These are phyloP conservation scores for Marasmius oreades DNA, from an alignment of 1,284 basidiomycete genomes.

Conservation along the genomic window DNA sequence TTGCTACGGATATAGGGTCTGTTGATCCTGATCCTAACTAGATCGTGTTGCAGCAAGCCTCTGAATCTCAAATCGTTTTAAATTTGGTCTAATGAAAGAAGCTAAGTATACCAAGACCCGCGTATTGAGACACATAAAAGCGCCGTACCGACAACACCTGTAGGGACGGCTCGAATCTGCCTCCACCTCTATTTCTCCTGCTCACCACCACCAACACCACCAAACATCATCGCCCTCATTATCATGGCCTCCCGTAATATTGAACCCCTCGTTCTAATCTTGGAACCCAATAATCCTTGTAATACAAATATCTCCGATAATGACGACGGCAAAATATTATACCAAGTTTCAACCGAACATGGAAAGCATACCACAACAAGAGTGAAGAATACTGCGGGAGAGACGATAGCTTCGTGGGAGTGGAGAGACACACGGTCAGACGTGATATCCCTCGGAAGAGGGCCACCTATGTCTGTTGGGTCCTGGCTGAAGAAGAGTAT, in stretches of 20 bases:
- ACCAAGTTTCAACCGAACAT: slow-evolving; percentile 35
- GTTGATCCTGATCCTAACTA: background rate
- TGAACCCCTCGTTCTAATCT: slow-evolving; percentile 25
- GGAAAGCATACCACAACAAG: slow-evolving; percentile 28
- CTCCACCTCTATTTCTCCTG: background rate
- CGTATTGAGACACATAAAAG: slow-evolving; percentile 5
- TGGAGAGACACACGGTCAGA: slow-evolving; percentile 32
- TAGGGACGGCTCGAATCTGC: background rate
- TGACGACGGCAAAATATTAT: slow-evolving; percentile 31
- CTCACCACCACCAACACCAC: background rate
- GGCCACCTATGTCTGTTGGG: slow-evolving; percentile 25
- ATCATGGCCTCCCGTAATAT: background rate
- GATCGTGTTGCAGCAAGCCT: slow-evolving; percentile 3
- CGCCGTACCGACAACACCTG: background rate
- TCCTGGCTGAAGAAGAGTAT: slow-evolving; percentile 42
- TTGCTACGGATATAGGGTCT: background rate
- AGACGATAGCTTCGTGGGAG: slow-evolving; percentile 30
- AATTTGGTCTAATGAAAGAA: slow-evolving; percentile 9
- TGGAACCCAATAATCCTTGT: slow-evolving; percentile 40
- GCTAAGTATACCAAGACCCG: background rate
- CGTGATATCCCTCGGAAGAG: slow-evolving; percentile 26
- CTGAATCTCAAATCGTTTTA: slow-evolving; percentile 6
- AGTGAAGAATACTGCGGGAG: slow-evolving; percentile 27
- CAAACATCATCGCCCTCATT: too few relatives aligned
- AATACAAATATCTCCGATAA: slow-evolving; percentile 35